Evolutionary conservation across 2,329 filamentous ascomycete species (phyloP).

Genomic region (Rhynchosporium secalis): DNA sequence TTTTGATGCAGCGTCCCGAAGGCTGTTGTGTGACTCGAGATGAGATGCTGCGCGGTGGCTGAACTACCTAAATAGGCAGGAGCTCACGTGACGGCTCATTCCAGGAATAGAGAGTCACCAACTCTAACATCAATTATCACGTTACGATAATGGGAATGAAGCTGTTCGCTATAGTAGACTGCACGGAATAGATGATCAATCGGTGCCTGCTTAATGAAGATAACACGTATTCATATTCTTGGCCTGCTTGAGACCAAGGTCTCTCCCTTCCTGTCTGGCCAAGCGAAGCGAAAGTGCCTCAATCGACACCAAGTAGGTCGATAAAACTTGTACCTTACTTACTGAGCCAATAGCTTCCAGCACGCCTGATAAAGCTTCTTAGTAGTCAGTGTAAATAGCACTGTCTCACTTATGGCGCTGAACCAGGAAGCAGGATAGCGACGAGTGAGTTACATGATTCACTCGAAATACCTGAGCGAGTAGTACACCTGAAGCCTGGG

Average conservation of each 20-base stretch:
- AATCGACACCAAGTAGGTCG: neutral
- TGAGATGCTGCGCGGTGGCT: neutral
- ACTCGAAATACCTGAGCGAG: neutral
- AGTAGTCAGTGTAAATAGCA: neutral
- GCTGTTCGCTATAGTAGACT: no score
- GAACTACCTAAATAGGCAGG: neutral
- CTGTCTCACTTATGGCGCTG: neutral
- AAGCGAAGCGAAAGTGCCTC: constrained; percentile 6
- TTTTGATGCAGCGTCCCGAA: constrained; percentile 22
- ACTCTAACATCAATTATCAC: no score
- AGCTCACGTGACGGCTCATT: neutral
- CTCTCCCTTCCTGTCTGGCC: neutral
- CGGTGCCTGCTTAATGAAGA: no score
- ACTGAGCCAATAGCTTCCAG: neutral
- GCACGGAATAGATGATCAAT: no score
- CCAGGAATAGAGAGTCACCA: neutral
- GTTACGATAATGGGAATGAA: no score
- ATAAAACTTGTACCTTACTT: constrained; percentile 1
- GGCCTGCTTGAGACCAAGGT: neutral
- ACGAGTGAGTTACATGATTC: neutral
- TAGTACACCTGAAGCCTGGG: no score
- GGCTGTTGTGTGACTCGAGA: constrained; percentile 16
- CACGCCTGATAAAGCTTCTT: neutral
- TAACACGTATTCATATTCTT: no score
- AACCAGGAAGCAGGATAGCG: neutral